Evolutionary conservation across 306 rosid genomes (phyloP).

Genomic region (Vicia sativa): DNA sequence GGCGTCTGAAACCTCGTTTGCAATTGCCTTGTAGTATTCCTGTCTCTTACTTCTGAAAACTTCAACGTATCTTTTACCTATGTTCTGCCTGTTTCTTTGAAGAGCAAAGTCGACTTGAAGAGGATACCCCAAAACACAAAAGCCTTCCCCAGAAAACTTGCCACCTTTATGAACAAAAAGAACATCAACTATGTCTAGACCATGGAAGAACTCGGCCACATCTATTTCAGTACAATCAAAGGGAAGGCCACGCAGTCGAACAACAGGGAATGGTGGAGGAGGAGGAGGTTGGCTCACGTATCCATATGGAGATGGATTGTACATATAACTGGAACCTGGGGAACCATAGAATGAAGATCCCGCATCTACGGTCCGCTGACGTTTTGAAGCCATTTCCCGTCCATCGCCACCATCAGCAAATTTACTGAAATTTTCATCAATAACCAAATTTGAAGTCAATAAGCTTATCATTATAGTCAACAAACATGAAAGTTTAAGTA

Average conservation of each 20-base stretch:
- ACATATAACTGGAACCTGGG: conserved; percentile 76
- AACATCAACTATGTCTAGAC: conserved; percentile 86
- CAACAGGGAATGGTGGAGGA: conserved; percentile 88
- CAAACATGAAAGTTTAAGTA: not conserved
- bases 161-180: conserved; percentile 82
- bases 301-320: conserved; percentile 79
- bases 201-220: conserved; percentile 93
- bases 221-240: conserved; percentile 87
- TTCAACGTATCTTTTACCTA: conserved; percentile 92
- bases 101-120: conserved; percentile 95
- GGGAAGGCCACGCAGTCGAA: conserved; percentile 88
- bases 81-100: conserved; percentile 84
- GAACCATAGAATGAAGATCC: conserved; percentile 87
- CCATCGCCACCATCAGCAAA: conserved; percentile 78
- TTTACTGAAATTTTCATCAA: conserved; percentile 47
- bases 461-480: conserved; percentile 33
- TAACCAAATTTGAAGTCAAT: conserved; percentile 33
- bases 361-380: conserved; percentile 77
- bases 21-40: conserved; percentile 93
- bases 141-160: conserved; percentile 89
- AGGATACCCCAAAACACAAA: conserved; percentile 89
- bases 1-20: conserved; percentile 72
- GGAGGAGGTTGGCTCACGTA: conserved; percentile 82
- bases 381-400: conserved; percentile 92
- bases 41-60: conserved; percentile 95